Evolutionary conservation across 176 grass and related monocot genomes (phyloP).

Genomic region (Chloris gayana): DNA sequence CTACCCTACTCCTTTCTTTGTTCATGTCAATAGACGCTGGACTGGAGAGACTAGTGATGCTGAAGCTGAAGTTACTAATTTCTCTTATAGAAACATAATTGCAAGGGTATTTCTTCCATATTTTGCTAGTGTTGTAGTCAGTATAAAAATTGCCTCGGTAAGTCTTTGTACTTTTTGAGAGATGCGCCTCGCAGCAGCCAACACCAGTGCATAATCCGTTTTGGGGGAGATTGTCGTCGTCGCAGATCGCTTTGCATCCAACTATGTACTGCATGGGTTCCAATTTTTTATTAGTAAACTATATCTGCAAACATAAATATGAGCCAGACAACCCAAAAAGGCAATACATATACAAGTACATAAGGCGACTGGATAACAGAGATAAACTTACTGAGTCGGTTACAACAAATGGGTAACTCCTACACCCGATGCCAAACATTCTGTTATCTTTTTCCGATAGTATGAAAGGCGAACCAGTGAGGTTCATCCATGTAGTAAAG

Average conservation of each 20-base stretch:
- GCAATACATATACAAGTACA: no score
- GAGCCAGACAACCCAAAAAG: no score
- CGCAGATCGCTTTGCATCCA: not conserved
- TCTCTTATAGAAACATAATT: constrained; percentile 18
- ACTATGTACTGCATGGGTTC: not conserved
- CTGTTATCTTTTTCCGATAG: no score
- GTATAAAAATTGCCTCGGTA: not conserved
- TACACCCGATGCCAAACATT: no score
- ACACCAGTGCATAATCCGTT: not conserved
- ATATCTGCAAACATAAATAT: no score
- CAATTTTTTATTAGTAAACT: not conserved
- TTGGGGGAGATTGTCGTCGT: not conserved
- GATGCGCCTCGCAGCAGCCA: not conserved
- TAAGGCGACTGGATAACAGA: no score
- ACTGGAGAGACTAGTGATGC: constrained; percentile 7
- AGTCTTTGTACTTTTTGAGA: not conserved
- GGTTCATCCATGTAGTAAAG: no score
- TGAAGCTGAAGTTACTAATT: not conserved
- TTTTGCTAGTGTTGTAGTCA: not conserved
- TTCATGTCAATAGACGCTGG: not conserved
- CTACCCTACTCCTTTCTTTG: not conserved
- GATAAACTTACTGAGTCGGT: no score
- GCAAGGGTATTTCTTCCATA: not conserved
- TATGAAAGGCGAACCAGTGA: no score
- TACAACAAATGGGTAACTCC: no score